These are phyloP conservation scores for Sporothrix variecibatus DNA, from an alignment of 2,329 filamentous ascomycete species.

Conservation along the genomic window DNA sequence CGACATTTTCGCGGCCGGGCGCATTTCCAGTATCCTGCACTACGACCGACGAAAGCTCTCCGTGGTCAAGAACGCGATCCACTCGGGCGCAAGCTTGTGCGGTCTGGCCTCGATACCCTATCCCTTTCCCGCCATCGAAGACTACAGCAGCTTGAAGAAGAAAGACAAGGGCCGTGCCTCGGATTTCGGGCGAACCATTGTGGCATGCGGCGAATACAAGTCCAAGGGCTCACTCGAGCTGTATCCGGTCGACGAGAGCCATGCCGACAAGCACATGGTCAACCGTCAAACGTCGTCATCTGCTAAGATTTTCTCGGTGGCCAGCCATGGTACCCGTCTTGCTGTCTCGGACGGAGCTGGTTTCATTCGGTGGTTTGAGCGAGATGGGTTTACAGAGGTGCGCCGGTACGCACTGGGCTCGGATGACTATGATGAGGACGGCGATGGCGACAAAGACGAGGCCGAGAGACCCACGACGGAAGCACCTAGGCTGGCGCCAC, in stretches of 20 bases:
- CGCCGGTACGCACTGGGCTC: slow-evolving; percentile 55
- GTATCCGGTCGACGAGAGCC: slow-evolving; percentile 60
- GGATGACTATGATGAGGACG: slow-evolving; percentile 39
- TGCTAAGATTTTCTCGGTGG: slow-evolving; percentile 79
- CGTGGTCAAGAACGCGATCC: slow-evolving; percentile 71
- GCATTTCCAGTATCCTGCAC: slow-evolving; percentile 84
- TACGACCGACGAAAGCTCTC: slow-evolving; percentile 89
- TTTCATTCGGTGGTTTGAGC: slow-evolving; percentile 85
- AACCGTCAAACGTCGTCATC: slow-evolving; percentile 83
- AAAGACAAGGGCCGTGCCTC: background rate
- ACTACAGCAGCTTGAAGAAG: slow-evolving; percentile 43
- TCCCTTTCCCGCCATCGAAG: slow-evolving; percentile 64
- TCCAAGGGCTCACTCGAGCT: slow-evolving; percentile 86
- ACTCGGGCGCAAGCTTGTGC: slow-evolving; percentile 80
- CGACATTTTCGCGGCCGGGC: slow-evolving; percentile 84
- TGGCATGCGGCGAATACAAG: slow-evolving; percentile 88
- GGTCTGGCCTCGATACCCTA: slow-evolving; percentile 70
- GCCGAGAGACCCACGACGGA: background rate
- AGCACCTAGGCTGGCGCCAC: slow-evolving; percentile 26
- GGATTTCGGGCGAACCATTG: slow-evolving; percentile 60
- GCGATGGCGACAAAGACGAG: slow-evolving; percentile 44
- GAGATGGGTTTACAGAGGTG: slow-evolving; percentile 70
- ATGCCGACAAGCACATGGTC: slow-evolving; percentile 52
- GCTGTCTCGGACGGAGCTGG: slow-evolving; percentile 84
- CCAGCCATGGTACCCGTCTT: slow-evolving; percentile 77